Evolutionary conservation across 345 rosid genomes (phyloP).

Genomic region (Syzygium jambos): DNA sequence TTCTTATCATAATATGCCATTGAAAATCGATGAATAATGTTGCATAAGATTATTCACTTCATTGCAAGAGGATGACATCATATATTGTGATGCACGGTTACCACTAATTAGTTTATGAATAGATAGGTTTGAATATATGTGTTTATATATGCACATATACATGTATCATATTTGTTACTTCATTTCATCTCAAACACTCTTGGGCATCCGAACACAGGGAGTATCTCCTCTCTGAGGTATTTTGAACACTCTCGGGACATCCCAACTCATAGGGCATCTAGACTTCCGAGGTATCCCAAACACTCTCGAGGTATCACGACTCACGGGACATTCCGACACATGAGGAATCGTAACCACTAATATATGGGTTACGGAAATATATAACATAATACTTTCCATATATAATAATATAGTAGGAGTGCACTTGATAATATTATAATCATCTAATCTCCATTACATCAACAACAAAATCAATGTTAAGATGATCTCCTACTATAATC

Average conservation of each 20-base stretch:
- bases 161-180: not conserved
- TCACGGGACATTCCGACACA: rapidly evolving
- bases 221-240: no score
- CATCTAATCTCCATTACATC: not conserved
- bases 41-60: no score
- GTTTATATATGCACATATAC: not conserved
- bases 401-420: not conserved
- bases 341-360: not conserved
- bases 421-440: not conserved
- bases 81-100: no score
- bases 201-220: no score
- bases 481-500: no score
- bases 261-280: no score
- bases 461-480: not conserved
- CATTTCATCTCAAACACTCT: not conserved
- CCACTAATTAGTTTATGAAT: no score
- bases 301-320: not conserved
- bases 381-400: not conserved
- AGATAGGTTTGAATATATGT: no score
- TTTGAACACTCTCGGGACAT: no score
- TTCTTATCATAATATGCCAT: no score
- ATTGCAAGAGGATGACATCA: no score
- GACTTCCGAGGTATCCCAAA: not conserved
- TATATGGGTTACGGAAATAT: not conserved
- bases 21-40: no score